Base-by-base conservation (phyloP, 1,139 yeast species). In the Diutina mesorugosa region DNA sequence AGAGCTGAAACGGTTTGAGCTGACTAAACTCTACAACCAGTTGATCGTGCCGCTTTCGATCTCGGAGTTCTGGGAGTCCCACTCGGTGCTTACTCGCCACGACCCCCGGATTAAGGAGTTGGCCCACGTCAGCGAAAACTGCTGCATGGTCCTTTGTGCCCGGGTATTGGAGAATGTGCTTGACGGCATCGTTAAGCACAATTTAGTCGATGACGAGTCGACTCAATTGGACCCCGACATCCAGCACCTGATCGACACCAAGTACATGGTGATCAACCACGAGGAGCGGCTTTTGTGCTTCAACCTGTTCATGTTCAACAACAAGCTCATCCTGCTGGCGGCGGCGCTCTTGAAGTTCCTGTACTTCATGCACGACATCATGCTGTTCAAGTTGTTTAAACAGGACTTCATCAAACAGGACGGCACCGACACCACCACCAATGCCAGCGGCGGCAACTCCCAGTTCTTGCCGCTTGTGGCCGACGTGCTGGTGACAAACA, bases 221-320 rank as follows among this genome's bases (percentile, higher is more conserved):
- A 50, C 53, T 10, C 29, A n/a, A 30, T 16, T 50, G n/a, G 28
- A 50, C 53, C 28, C 53, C n/a, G 45, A 28, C 6, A 14, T 50
- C n/a, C 53, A 50, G 7, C 53, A 50, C 16, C 41, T 12, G 9
- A 18, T 50, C n/a, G 53, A 50, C 16, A 50, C 53, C 41, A 32
- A 12, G n/a, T 50, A 50, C 28, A 50, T 50, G 53, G 53, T 50
- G 45, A 50, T 50, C 45, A 50, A 50, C 21, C 53, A 50, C n/a
- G 21, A 32, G 9, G 41, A 50, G 18, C 21, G 28, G 14, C 53
- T 50, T 10, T 50, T 50, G 14, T 50, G 53, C n/a, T n/a, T 50
- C 8, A 2, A 50, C 28, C 53, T 50, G 53, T 16, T 16, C n/a
- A 16, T 30, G 45, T 50, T 50, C 16, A 10, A 29, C 10, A 18